Conservation (phyloP, 2,329 filamentous ascomycete species). For the Ambrosiella cleistominuta region DNA sequence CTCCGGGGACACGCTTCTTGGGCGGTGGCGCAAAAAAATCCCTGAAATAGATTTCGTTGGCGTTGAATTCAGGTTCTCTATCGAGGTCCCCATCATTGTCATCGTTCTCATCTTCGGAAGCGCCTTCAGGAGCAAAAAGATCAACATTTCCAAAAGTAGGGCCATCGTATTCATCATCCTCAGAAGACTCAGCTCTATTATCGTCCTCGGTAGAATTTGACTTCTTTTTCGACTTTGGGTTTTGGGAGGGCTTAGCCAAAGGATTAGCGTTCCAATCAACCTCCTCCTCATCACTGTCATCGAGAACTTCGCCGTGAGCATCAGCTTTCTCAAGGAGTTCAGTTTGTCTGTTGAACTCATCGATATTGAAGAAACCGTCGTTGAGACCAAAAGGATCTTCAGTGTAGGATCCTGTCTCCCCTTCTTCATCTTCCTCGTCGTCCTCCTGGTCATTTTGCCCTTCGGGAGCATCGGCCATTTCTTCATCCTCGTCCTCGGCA, state of each 20-base stretch:
- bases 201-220: constrained; percentile 21
- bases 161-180: constrained; percentile 44
- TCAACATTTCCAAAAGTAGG: constrained; percentile 72
- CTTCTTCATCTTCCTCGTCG: constrained; percentile 25
- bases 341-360: constrained; percentile 89
- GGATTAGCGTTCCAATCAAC: constrained; percentile 79
- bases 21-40: constrained; percentile 86
- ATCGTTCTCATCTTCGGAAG: constrained; percentile 38
- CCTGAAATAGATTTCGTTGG: constrained; percentile 76
- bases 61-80: constrained; percentile 39
- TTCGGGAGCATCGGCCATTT: constrained; percentile 16
- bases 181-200: constrained; percentile 14
- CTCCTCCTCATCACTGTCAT: constrained; percentile 70
- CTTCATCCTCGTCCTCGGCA: constrained; percentile 21
- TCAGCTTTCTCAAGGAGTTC: constrained; percentile 82
- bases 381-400: constrained; percentile 75
- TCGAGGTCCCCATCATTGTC: constrained; percentile 33
- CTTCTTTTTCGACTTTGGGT: constrained; percentile 17
- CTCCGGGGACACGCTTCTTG: constrained; percentile 29
- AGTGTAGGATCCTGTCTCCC: constrained; percentile 36
- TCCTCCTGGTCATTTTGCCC: constrained; percentile 17
- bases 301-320: constrained; percentile 54
- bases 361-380: constrained; percentile 95
- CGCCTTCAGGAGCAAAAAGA: constrained; percentile 55
- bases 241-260: constrained; percentile 25